Evolutionary conservation across 306 rosid species (phyloP).

Genomic region (Quillaja saponaria): DNA sequence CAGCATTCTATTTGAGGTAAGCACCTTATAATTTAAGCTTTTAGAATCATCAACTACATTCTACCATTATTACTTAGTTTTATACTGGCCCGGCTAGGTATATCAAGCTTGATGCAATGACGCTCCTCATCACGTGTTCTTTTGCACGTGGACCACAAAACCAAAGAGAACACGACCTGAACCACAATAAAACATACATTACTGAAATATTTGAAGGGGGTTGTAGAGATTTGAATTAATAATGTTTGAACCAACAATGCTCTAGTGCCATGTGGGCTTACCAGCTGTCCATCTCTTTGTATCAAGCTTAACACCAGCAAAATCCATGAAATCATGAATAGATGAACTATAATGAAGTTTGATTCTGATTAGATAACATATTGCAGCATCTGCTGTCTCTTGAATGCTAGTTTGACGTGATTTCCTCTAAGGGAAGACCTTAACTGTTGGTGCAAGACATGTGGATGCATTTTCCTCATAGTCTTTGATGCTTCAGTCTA

Average conservation of each 20-base stretch:
- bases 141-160: too few species aligned
- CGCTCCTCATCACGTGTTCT: too few species aligned
- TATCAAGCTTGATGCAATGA: too few species aligned
- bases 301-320: neutral
- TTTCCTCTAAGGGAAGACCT: neutral
- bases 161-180: too few species aligned
- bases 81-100: neutral
- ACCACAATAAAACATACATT: too few species aligned
- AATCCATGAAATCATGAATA: too few species aligned
- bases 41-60: constrained; percentile 2
- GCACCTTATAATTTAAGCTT: neutral
- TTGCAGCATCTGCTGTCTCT: neutral
- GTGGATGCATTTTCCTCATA: constrained; percentile 1
- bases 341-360: neutral
- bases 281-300: neutral
- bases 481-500: neutral
- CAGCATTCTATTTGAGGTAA: neutral
- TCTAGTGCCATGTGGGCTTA: too few species aligned
- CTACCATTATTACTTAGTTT: neutral
- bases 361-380: constrained; percentile 8
- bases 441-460: neutral
- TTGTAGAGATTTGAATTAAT: too few species aligned
- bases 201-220: too few species aligned
- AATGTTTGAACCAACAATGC: too few species aligned
- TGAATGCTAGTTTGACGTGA: neutral